Evolutionary conservation across 2,329 filamentous ascomycete species (phyloP).

Genomic region (Hypoxylon sp.): DNA sequence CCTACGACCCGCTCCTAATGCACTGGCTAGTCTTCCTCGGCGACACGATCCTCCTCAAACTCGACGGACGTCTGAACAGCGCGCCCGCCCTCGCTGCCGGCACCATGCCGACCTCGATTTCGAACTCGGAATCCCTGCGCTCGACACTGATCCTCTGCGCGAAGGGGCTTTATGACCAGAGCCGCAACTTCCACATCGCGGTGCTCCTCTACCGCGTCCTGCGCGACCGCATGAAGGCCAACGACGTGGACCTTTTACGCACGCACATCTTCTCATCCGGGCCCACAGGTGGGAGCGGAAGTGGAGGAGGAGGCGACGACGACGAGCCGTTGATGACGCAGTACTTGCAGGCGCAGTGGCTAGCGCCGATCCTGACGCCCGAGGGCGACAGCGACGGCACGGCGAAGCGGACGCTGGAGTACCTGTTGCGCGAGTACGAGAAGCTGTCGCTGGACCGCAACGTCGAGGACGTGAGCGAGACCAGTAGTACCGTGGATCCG

Average conservation of each 20-base stretch:
- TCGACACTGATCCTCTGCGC: constrained; percentile 56
- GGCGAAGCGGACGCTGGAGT: constrained; percentile 30
- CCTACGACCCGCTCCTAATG: constrained; percentile 50
- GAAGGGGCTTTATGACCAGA: constrained; percentile 55
- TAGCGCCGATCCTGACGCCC: constrained; percentile 27
- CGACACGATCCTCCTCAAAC: constrained; percentile 49
- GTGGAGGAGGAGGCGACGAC: constrained; percentile 10
- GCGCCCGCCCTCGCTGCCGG: constrained; percentile 41
- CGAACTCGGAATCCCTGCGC: constrained; percentile 50
- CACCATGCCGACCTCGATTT: not conserved
- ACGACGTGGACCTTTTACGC: constrained; percentile 40
- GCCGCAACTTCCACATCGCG: constrained; percentile 55
- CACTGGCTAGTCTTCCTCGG: constrained; percentile 55
- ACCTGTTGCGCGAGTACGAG: constrained; percentile 38
- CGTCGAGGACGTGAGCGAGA: constrained; percentile 26
- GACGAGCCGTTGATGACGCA: constrained; percentile 40
- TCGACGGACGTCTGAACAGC: constrained; percentile 32
- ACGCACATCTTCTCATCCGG: constrained; percentile 38
- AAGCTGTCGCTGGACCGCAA: constrained; percentile 32
- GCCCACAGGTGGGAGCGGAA: not conserved
- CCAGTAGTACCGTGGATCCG: constrained; percentile 4
- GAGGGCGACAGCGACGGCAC: not conserved
- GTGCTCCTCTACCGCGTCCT: constrained; percentile 55
- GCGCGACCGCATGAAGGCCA: constrained; percentile 53
- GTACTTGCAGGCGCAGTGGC: constrained; percentile 41